These are phyloP conservation scores for Stylosanthes scabra DNA, from an alignment of 331 rosid genomes.

Conservation along the genomic window DNA sequence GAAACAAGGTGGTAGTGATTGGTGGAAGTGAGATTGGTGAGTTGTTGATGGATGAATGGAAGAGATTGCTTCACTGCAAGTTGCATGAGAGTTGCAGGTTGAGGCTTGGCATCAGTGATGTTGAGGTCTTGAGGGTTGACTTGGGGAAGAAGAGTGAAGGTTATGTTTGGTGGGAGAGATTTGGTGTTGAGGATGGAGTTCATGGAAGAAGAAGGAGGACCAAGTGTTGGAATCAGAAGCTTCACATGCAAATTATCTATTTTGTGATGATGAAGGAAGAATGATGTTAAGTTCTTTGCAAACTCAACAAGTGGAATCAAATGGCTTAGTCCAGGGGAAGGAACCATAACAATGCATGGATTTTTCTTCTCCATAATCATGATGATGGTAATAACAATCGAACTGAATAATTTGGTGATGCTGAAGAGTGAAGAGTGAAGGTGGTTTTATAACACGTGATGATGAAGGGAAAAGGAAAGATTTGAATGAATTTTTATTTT, in stretches of 20 bases:
- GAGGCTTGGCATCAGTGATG: neutral
- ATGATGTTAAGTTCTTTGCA: neutral
- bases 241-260: neutral
- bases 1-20: slow-evolving; percentile 6
- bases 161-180: neutral
- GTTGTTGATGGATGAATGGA: neutral
- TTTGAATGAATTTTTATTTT: no score
- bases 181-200: neutral
- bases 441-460: neutral
- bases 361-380: slow-evolving; percentile 8
- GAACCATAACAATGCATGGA: slow-evolving; percentile 29
- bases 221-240: neutral
- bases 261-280: neutral
- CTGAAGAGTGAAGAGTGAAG: neutral
- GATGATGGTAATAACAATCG: neutral
- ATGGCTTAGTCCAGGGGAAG: slow-evolving; percentile 30
- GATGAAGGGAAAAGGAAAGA: no score
- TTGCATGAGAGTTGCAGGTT: neutral
- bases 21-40: neutral
- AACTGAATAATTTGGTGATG: neutral
- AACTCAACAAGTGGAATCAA: slow-evolving; percentile 34
- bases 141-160: neutral
- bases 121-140: neutral
- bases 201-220: neutral
- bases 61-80: neutral